Evolutionary conservation across 2,329 filamentous ascomycete genomes (phyloP).

Genomic region (Monosporascus sp.): DNA sequence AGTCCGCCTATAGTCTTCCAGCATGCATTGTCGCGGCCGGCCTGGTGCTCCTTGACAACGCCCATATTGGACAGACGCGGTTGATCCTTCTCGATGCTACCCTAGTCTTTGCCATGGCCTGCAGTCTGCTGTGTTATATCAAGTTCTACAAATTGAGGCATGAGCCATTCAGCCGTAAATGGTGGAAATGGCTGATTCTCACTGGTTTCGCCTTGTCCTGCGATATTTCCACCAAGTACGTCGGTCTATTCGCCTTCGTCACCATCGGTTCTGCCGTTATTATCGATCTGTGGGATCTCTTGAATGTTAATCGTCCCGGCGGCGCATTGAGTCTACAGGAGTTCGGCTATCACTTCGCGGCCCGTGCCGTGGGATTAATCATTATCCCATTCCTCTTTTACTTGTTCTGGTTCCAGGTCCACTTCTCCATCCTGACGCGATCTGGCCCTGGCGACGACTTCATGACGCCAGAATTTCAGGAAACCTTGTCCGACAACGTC

Average conservation of each 20-base stretch:
- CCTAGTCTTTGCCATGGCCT: conserved; percentile 91
- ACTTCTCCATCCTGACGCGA: conserved; percentile 82
- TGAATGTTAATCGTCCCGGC: conserved; percentile 80
- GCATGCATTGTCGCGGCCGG: conserved; percentile 83
- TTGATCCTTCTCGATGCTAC: conserved; percentile 94
- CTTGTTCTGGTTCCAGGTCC: conserved; percentile 99
- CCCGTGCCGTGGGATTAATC: conserved; percentile 81
- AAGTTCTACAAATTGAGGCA: conserved; percentile 97
- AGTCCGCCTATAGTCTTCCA: conserved; percentile 93
- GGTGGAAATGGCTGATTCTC: conserved; percentile 99
- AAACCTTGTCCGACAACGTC: conserved; percentile 89
- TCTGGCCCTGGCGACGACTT: conserved; percentile 97
- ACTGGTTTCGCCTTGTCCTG: conserved; percentile 94
- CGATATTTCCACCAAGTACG: conserved; percentile 98
- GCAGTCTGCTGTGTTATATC: conserved; percentile 90
- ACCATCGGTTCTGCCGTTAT: conserved; percentile 91
- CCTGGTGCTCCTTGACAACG: conserved; percentile 91
- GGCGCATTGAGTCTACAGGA: conserved; percentile 74
- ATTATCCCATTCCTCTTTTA: conserved; percentile 95
- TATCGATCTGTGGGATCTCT: conserved; percentile 91
- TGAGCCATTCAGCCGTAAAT: conserved; percentile 84
- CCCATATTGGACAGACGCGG: conserved; percentile 92
- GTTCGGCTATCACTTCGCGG: conserved; percentile 86
- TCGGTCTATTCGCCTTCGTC: conserved; percentile 93
- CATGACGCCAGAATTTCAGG: conserved; percentile 97